Conservation (phyloP, 2,329 filamentous ascomycete genomes). For the Hymenoscyphus fraxineus region DNA sequence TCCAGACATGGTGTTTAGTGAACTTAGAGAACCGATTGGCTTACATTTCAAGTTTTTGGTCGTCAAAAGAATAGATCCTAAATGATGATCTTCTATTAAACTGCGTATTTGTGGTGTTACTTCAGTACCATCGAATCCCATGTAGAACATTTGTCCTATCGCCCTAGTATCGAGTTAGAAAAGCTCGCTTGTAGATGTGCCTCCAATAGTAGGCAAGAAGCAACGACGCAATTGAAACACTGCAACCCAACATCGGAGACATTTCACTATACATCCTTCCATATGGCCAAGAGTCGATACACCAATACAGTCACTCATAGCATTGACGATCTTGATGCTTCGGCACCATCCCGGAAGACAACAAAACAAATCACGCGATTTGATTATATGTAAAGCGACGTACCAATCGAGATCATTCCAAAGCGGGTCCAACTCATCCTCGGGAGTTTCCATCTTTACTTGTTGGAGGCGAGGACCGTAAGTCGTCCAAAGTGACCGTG, state of each 20-base stretch:
- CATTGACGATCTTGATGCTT: conserved; percentile 2
- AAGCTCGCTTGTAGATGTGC: neutral
- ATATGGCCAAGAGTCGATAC: neutral
- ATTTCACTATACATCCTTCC: neutral
- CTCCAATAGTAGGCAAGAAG: neutral
- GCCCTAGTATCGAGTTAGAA: conserved; percentile 9
- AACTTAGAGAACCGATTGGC: neutral
- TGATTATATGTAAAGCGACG: conserved; percentile 9
- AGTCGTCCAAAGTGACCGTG: neutral
- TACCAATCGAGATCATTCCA: conserved; percentile 35
- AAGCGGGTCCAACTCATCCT: conserved; percentile 33
- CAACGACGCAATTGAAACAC: neutral
- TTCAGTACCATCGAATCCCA: conserved; percentile 76
- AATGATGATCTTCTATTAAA: conserved; percentile 77
- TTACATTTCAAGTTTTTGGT: conserved; percentile 83
- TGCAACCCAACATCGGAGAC: neutral
- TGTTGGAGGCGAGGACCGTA: neutral
- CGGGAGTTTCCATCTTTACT: conserved; percentile 53
- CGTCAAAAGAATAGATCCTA: conserved; percentile 82
- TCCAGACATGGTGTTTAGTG: neutral
- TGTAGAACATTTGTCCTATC: conserved; percentile 20
- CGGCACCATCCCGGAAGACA: conserved; percentile 4
- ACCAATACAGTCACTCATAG: neutral
- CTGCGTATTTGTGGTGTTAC: conserved; percentile 78
- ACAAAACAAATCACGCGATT: neutral